A percentile compares a stretch with the other conserved stretches of the same genome.
Conservation (phyloP, 2,329 filamentous ascomycete species). For the Penicillium sp. region DNA sequence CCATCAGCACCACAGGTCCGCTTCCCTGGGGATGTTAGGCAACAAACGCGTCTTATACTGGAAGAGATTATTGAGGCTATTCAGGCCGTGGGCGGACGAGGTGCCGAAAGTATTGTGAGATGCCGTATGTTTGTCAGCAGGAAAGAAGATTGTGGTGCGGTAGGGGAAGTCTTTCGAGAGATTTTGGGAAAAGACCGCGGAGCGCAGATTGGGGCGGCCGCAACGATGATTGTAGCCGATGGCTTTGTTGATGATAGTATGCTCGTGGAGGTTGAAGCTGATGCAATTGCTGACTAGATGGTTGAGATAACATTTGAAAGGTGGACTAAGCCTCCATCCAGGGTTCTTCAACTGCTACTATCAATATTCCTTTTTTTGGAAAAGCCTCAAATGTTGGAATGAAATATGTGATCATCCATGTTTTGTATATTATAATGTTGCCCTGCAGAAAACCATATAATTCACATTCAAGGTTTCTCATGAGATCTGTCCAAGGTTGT, state of each 20-base stretch:
- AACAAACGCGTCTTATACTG: conserved; percentile 32
- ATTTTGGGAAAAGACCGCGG: conserved; percentile 26
- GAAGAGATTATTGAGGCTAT: conserved; percentile 32
- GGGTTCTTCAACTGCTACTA: background rate
- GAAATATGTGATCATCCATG: too few species aligned
- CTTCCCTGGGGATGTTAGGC: conserved; percentile 32
- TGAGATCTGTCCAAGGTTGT: too few species aligned
- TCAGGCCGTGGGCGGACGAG: conserved; percentile 32
- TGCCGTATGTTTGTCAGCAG: conserved; percentile 38
- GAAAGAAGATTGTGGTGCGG: conserved; percentile 30
- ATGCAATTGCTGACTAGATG: conserved; percentile 29
- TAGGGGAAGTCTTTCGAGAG: conserved; percentile 32
- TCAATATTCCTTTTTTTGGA: too few species aligned
- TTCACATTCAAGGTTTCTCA: too few species aligned
- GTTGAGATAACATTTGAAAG: background rate
- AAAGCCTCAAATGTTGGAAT: too few species aligned
- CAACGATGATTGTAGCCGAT: conserved; percentile 39
- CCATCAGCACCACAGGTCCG: conserved; percentile 28
- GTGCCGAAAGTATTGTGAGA: conserved; percentile 34
- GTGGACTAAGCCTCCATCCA: background rate
- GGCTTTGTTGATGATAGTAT: conserved; percentile 40
- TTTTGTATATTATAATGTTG: too few species aligned
- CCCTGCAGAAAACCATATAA: too few species aligned
- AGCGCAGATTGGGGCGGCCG: conserved; percentile 28
- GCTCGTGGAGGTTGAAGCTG: conserved; percentile 43